Conservation (phyloP, 2,329 filamentous ascomycete species). For the Lachnellula cervina region DNA sequence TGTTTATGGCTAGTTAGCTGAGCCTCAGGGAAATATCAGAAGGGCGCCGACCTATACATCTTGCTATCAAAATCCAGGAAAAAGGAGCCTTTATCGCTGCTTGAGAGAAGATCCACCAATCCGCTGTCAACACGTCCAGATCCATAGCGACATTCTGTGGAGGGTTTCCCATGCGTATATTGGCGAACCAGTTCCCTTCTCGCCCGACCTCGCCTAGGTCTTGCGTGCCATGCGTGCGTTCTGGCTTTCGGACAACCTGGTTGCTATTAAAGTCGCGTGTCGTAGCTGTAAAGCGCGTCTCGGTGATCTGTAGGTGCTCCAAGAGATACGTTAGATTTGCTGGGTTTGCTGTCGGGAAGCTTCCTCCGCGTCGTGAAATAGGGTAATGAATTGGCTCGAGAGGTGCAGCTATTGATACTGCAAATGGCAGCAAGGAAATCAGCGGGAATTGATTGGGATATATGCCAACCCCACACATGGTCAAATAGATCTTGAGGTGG, state of each 20-base stretch:
- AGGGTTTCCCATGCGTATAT: slow-evolving; percentile 17
- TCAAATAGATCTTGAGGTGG: neutral
- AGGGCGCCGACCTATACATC: slow-evolving; percentile 13
- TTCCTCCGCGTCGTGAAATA: slow-evolving; percentile 14
- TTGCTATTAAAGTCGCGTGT: slow-evolving; percentile 15
- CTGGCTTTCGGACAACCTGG: slow-evolving; percentile 17
- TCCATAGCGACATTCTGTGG: slow-evolving; percentile 19
- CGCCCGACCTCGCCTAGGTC: slow-evolving; percentile 19
- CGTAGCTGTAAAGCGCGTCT: slow-evolving; percentile 14
- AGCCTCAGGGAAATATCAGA: neutral
- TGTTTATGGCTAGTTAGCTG: neutral
- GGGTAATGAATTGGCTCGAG: slow-evolving; percentile 18
- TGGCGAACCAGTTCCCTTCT: slow-evolving; percentile 19
- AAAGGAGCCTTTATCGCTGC: slow-evolving; percentile 12
- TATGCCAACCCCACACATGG: slow-evolving; percentile 1
- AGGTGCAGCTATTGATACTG: neutral
- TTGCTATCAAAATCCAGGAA: slow-evolving; percentile 16
- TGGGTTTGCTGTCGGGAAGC: slow-evolving; percentile 11
- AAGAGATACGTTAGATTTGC: slow-evolving; percentile 15
- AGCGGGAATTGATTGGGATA: neutral
- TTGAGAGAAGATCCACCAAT: slow-evolving; percentile 17
- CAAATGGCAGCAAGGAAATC: neutral
- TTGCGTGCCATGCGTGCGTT: slow-evolving; percentile 13
- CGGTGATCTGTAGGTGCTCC: slow-evolving; percentile 11
- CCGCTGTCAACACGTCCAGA: slow-evolving; percentile 21